These are phyloP conservation scores for Aspergillus quadrilineatus DNA, from an alignment of 2,329 filamentous ascomycete genomes.

Conservation along the genomic window DNA sequence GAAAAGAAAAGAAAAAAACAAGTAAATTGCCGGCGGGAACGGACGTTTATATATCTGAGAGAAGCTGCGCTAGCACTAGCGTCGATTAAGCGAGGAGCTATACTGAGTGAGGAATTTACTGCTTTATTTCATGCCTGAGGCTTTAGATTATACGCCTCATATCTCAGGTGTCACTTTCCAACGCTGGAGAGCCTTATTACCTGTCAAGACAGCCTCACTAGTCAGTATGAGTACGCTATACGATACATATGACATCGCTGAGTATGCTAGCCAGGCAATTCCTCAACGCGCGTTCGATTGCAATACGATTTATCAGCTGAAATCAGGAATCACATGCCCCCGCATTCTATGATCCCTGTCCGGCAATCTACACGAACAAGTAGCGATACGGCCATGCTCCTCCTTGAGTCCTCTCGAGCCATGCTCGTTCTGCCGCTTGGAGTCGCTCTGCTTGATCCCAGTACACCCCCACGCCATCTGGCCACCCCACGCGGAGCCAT, in stretches of 20 bases:
- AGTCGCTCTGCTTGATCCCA: background rate
- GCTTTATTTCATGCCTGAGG: background rate
- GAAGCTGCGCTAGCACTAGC: slow-evolving; percentile 3
- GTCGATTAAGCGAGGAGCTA: slow-evolving; percentile 11
- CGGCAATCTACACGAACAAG: background rate
- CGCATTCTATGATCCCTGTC: background rate
- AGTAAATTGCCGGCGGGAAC: slow-evolving; percentile 40
- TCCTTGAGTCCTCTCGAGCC: background rate
- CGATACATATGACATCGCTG: too few relatives aligned
- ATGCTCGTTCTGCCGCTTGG: background rate
- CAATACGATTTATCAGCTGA: background rate
- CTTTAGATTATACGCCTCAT: background rate
- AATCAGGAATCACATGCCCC: background rate
- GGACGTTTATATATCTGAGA: slow-evolving; percentile 8
- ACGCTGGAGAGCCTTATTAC: too few relatives aligned
- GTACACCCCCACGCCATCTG: slow-evolving; percentile 1
- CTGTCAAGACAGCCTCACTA: too few relatives aligned
- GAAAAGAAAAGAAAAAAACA: slow-evolving; percentile 52
- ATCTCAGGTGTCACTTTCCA: background rate
- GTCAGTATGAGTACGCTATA: too few relatives aligned
- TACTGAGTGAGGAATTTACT: background rate
- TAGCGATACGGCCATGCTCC: too few relatives aligned
- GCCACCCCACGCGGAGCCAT: background rate
- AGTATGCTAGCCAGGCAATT: background rate
- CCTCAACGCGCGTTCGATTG: background rate